Evolutionary conservation across 2,329 filamentous ascomycete genomes (phyloP).

Genomic region (Penicillium brevicompactum): DNA sequence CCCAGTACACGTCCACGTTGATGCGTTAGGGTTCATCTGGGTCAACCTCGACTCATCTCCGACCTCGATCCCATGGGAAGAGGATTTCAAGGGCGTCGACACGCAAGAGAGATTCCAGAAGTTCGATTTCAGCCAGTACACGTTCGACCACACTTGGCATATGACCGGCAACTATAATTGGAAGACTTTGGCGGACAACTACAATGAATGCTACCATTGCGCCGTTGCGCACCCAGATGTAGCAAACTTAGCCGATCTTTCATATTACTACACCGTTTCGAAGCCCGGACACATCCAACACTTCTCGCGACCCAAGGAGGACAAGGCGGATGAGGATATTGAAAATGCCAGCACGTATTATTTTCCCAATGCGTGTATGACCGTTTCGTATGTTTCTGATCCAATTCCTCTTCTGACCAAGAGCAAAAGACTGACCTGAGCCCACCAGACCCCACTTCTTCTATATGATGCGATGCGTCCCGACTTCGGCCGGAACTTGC

Average conservation of each 20-base stretch:
- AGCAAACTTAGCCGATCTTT: slow-evolving; percentile 38
- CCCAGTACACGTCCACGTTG: slow-evolving; percentile 22
- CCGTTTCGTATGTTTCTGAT: slow-evolving; percentile 28
- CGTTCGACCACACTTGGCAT: slow-evolving; percentile 22
- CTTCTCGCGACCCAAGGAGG: neutral
- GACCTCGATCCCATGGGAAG: slow-evolving; percentile 20
- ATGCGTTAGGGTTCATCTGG: slow-evolving; percentile 25
- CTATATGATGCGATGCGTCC: slow-evolving; percentile 65
- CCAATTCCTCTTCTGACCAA: too few relatives aligned
- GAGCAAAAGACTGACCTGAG: neutral
- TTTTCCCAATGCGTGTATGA: slow-evolving; percentile 40
- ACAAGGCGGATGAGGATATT: slow-evolving; percentile 29
- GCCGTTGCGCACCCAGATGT: slow-evolving; percentile 52
- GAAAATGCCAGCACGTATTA: slow-evolving; percentile 37
- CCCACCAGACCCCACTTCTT: slow-evolving; percentile 56
- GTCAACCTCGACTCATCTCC: slow-evolving; percentile 21
- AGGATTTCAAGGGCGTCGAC: slow-evolving; percentile 19
- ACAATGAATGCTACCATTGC: slow-evolving; percentile 55
- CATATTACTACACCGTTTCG: slow-evolving; percentile 52
- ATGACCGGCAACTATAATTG: slow-evolving; percentile 23
- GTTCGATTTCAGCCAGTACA: slow-evolving; percentile 20
- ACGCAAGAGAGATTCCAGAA: slow-evolving; percentile 13
- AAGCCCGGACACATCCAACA: slow-evolving; percentile 29
- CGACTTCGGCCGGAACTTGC: slow-evolving; percentile 53
- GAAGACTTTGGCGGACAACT: slow-evolving; percentile 24